phyloP scores from a whole-genome alignment of 805 yeast species.

The Zygosaccharomyces rouxii region DNA sequence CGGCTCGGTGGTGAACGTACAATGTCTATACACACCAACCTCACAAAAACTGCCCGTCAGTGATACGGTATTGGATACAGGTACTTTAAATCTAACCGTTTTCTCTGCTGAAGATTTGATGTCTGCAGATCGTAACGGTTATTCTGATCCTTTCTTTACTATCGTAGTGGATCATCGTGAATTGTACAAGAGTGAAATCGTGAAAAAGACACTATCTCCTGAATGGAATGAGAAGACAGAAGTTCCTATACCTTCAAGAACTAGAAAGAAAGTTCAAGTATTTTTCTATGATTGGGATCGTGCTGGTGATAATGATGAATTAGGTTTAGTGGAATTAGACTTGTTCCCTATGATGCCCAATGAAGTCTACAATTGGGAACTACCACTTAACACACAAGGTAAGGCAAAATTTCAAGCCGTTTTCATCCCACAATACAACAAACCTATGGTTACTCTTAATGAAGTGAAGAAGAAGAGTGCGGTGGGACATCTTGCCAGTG shows the following conservation, averaged over 20 bases:
- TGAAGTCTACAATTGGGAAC: conserved; percentile 43
- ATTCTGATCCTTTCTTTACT: conserved; percentile 65
- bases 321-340: conserved; percentile 53
- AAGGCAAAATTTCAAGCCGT: conserved; percentile 47
- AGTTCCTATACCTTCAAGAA: conserved; percentile 60
- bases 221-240: conserved; percentile 66
- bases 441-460: conserved; percentile 48
- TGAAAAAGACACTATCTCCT: conserved; percentile 67
- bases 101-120: conserved; percentile 50
- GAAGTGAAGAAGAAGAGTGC: conserved; percentile 33
- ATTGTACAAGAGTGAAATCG: conserved; percentile 53
- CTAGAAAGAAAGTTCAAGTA: conserved; percentile 46
- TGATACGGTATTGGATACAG: conserved; percentile 68
- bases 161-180: conserved; percentile 52
- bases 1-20: conserved; percentile 41
- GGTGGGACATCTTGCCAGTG: conserved; percentile 36
- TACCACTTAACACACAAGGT: conserved; percentile 63
- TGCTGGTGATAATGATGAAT: conserved; percentile 59
- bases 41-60: conserved; percentile 47
- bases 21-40: conserved; percentile 60
- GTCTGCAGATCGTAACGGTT: conserved; percentile 68
- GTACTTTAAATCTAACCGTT: conserved; percentile 53
- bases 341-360: conserved; percentile 46
- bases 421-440: conserved; percentile 61
- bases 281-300: conserved; percentile 74